These are phyloP conservation scores for Vaccinium corymbosum DNA, from an alignment of 148 eudicot species.

Conservation along the genomic window DNA sequence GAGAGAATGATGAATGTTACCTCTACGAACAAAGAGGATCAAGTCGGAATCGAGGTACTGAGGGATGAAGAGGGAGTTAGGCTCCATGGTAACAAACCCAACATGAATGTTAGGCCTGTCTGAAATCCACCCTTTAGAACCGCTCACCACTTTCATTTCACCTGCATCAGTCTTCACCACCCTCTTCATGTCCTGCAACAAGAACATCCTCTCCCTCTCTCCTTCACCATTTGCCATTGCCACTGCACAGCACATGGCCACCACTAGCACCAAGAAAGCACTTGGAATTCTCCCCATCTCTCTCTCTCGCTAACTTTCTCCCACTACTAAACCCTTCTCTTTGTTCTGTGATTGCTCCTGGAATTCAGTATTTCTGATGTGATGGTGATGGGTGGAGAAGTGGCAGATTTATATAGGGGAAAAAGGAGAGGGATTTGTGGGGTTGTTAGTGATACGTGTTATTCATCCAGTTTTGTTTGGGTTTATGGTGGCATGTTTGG, in stretches of 20 bases:
- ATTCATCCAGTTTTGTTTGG: neutral
- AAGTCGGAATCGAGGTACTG: slow-evolving; percentile 21
- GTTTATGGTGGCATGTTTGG: neutral
- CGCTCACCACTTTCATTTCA: slow-evolving; percentile 56
- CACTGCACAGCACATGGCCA: slow-evolving; percentile 23
- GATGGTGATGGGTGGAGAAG: neutral
- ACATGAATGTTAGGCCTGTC: slow-evolving; percentile 46
- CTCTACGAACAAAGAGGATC: slow-evolving; percentile 37
- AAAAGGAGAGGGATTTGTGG: neutral
- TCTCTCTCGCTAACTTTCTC: neutral
- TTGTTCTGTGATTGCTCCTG: neutral
- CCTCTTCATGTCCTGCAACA: slow-evolving; percentile 41
- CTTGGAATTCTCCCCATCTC: slow-evolving; percentile 17
- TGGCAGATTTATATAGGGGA: neutral
- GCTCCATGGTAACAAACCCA: slow-evolving; percentile 89
- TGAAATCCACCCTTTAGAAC: slow-evolving; percentile 21
- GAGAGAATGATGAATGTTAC: slow-evolving; percentile 21
- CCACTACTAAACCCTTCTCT: neutral
- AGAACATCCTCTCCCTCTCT: slow-evolving; percentile 31
- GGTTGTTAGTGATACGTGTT: neutral
- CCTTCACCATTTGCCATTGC: slow-evolving; percentile 10
- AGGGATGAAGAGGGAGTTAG: slow-evolving; percentile 33
- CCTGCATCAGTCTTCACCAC: slow-evolving; percentile 82
- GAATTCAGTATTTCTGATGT: neutral
- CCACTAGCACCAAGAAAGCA: slow-evolving; percentile 19